These are phyloP conservation scores for Farysia itapuensis DNA, from an alignment of 1,284 basidiomycete species.

Conservation along the genomic window DNA sequence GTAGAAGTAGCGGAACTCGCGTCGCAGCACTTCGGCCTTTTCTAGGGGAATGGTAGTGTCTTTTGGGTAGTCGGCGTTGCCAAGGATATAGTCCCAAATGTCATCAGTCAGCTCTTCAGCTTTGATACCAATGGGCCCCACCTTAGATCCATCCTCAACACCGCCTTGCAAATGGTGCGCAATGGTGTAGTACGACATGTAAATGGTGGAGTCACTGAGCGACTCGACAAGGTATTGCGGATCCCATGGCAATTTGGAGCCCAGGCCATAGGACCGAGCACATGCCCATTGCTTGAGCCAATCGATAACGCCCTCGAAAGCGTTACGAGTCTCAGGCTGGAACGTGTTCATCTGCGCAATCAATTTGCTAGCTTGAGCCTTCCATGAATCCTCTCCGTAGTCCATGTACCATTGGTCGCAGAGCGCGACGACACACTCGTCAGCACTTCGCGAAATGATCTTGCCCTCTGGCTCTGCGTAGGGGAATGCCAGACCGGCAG, in stretches of 20 bases:
- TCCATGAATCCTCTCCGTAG: conserved; percentile 91
- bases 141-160: conserved; percentile 73
- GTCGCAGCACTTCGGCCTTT: conserved; percentile 80
- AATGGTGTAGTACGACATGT: conserved; percentile 98
- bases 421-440: conserved; percentile 95
- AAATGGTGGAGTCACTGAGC: conserved; percentile 95
- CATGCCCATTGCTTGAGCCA: conserved; percentile 99
- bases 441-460: conserved; percentile 83
- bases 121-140: conserved; percentile 81
- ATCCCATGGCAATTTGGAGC: conserved; percentile 96
- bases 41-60: conserved; percentile 70
- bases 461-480: conserved; percentile 96
- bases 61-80: conserved; percentile 74
- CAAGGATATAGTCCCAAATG: conserved; percentile 92
- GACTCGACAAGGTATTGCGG: conserved; percentile 94
- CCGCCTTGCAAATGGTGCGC: conserved; percentile 66
- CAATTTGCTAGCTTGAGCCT: conserved; percentile 79
- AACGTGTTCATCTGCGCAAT: conserved; percentile 87
- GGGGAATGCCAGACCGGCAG: conserved; percentile 74
- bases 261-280: conserved; percentile 92
- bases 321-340: conserved; percentile 82
- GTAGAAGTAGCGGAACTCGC: conserved; percentile 96
- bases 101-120: conserved; percentile 94
- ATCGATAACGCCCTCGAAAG: conserved; percentile 84
- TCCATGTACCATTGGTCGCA: conserved; percentile 99